These are phyloP conservation scores for Nicotiana paniculata DNA, from an alignment of 257 asterid genomes.

Conservation along the genomic window DNA sequence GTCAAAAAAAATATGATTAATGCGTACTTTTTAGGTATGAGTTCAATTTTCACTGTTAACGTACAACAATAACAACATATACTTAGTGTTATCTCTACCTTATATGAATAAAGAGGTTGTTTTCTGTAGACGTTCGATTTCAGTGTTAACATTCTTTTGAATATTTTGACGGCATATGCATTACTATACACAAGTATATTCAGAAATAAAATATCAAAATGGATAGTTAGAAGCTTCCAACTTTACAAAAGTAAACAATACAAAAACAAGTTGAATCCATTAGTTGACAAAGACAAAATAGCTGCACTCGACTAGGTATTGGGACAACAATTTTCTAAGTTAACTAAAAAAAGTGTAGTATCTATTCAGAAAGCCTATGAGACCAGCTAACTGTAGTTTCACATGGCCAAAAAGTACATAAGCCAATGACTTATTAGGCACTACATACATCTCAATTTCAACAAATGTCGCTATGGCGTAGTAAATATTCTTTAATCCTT, in stretches of 20 bases:
- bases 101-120: no score
- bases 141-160: no score
- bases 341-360: not conserved
- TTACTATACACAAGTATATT: not conserved
- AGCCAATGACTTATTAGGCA: slow-evolving; percentile 20
- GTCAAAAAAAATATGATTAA: not conserved
- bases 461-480: no score
- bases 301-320: not conserved
- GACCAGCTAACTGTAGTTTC: slow-evolving; percentile 26
- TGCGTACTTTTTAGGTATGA: not conserved
- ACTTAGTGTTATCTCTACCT: no score
- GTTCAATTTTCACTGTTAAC: not conserved
- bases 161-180: not conserved
- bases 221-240: not conserved
- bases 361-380: slow-evolving; percentile 4
- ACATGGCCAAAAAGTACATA: slow-evolving; percentile 21
- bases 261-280: not conserved
- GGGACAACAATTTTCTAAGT: not conserved
- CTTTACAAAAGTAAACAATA: not conserved
- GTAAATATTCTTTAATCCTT: no score
- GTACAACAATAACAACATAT: not conserved
- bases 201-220: not conserved
- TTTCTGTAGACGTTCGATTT: no score
- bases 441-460: not conserved
- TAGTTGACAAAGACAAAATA: not conserved